Evolutionary conservation across 192 early-diverging fungal species (phyloP).

Genomic region (Entomortierella lignicola): DNA sequence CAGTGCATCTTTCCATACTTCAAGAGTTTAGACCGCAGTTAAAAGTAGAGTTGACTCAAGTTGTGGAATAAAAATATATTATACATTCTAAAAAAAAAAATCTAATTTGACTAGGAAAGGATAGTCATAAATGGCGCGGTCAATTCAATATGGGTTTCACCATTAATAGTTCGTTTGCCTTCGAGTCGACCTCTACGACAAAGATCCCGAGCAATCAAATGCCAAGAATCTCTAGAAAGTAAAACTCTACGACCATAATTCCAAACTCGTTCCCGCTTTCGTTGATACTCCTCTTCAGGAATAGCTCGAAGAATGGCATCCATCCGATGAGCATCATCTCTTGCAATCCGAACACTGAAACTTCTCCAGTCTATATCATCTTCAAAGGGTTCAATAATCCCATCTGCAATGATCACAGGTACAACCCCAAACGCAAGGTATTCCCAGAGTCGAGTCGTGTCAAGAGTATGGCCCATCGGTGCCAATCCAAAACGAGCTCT

Average conservation of each 20-base stretch:
- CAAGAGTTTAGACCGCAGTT: conserved; percentile 7
- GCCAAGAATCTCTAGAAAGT: conserved; percentile 58
- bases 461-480: conserved; percentile 58
- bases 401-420: conserved; percentile 62
- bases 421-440: conserved; percentile 64
- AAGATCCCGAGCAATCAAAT: conserved; percentile 58
- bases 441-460: conserved; percentile 60
- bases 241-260: conserved; percentile 49
- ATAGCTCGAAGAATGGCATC: conserved; percentile 35
- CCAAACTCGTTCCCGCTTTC: conserved; percentile 52
- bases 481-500: conserved; percentile 55
- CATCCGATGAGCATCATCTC: conserved; percentile 57
- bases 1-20: not conserved
- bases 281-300: conserved; percentile 54
- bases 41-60: conserved; percentile 15
- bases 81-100: not conserved
- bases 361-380: conserved; percentile 62
- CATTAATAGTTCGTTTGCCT: conserved; percentile 15
- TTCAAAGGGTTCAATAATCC: conserved; percentile 61
- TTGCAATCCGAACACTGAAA: conserved; percentile 50
- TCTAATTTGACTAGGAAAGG: not conserved
- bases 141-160: not conserved
- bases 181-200: conserved; percentile 45
- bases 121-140: conserved; percentile 2
- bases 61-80: not conserved